Conservation (phyloP, 1,139 yeast genomes). For the Blastobotrys buckinghamii region DNA sequence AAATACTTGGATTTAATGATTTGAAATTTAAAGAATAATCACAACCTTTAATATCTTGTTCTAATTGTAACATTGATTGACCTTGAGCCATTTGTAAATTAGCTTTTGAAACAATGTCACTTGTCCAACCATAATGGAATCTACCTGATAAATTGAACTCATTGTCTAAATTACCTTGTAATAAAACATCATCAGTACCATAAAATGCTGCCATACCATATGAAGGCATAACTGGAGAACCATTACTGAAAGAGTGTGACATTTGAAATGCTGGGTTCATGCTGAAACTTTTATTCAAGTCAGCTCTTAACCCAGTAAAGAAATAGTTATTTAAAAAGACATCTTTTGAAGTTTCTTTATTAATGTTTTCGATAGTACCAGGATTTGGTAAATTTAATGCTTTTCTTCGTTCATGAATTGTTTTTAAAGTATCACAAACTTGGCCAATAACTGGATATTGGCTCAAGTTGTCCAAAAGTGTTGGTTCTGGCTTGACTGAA, state of each 20-base stretch:
- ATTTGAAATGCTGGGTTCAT: constrained; percentile 96
- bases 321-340: constrained; percentile 85
- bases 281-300: constrained; percentile 84
- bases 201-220: constrained; percentile 89
- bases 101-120: constrained; percentile 70
- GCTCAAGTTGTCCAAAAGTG: constrained; percentile 56
- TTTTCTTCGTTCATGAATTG: constrained; percentile 70
- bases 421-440: constrained; percentile 67
- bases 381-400: constrained; percentile 84
- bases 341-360: constrained; percentile 89
- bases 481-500: constrained; percentile 20
- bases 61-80: constrained; percentile 92
- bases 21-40: constrained; percentile 88
- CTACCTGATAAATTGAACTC: constrained; percentile 85
- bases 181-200: constrained; percentile 78
- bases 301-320: constrained; percentile 96
- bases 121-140: constrained; percentile 87
- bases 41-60: constrained; percentile 88
- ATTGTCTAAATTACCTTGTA: constrained; percentile 89
- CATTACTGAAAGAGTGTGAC: constrained; percentile 87
- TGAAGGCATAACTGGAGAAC: constrained; percentile 81
- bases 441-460: constrained; percentile 73
- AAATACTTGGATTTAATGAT: constrained; percentile 79
- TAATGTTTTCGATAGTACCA: constrained; percentile 90
- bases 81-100: constrained; percentile 84